Percentiles rank a stretch among this genome's conserved stretches.
Conservation (phyloP, 2,329 filamentous ascomycete species). For the Aspergillus hortae region DNA sequence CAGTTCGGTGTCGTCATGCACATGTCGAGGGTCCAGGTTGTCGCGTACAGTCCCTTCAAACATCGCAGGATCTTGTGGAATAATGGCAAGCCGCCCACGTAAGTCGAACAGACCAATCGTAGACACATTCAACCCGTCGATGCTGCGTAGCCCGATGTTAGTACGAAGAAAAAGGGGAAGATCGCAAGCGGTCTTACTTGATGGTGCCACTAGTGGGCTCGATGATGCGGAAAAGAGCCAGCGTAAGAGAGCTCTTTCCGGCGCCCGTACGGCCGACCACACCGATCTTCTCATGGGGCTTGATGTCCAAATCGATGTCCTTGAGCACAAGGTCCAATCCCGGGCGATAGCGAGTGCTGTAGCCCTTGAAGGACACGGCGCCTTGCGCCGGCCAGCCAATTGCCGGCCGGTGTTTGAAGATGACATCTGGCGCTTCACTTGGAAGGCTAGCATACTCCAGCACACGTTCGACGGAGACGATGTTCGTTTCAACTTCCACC, state of each 20-base stretch:
- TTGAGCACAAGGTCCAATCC: slow-evolving; percentile 90
- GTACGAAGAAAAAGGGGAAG: slow-evolving; percentile 2
- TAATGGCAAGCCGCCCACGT: slow-evolving; percentile 85
- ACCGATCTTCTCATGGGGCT: slow-evolving; percentile 95
- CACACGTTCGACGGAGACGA: slow-evolving; percentile 95
- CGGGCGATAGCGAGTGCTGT: slow-evolving; percentile 87
- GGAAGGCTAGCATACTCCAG: slow-evolving; percentile 90
- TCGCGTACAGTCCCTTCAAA: slow-evolving; percentile 92
- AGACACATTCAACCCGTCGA: slow-evolving; percentile 85
- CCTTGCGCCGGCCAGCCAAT: slow-evolving; percentile 90
- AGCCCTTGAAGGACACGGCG: slow-evolving; percentile 85
- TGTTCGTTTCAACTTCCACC: slow-evolving; percentile 99
- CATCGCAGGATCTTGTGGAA: slow-evolving; percentile 93
- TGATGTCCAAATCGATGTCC: slow-evolving; percentile 87
- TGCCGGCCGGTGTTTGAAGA: slow-evolving; percentile 79
- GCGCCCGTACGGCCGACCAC: slow-evolving; percentile 95
- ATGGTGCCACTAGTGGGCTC: slow-evolving; percentile 80
- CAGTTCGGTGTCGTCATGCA: slow-evolving; percentile 93
- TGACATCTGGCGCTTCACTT: slow-evolving; percentile 90
- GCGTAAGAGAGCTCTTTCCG: slow-evolving; percentile 25
- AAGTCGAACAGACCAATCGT: slow-evolving; percentile 87
- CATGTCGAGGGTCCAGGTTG: slow-evolving; percentile 90
- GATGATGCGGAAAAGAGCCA: slow-evolving; percentile 88
- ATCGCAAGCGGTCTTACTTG: slow-evolving; percentile 31
- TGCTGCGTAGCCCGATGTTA: slow-evolving; percentile 47